A percentile compares a stretch with the other conserved stretches of the same genome.
These are phyloP conservation scores for bread wheat (Triticum aestivum) DNA, from an alignment of 176 grass and related monocot genomes.

Conservation along the genomic window IWGSC_CS_RefSeq_v2.1 NC_057810.1:569824355-569824854, in stretches of 20 bases:
- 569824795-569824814: constrained; percentile 90
- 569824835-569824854: constrained; percentile 63
- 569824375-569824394: constrained; percentile 78
- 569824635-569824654: constrained; percentile 61
- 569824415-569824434: constrained; percentile 87
- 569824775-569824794: constrained; percentile 91
- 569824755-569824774: constrained; percentile 89
- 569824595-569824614: constrained; percentile 78
- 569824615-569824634: constrained; percentile 69
- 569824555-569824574: constrained; percentile 86
- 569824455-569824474: constrained; percentile 73
- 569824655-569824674: constrained; percentile 75
- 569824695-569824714: constrained; percentile 66
- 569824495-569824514: constrained; percentile 71
- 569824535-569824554: constrained; percentile 80
- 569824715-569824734: constrained; percentile 80
- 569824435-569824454: constrained; percentile 77
- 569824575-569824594: constrained; percentile 75
- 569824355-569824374: constrained; percentile 84
- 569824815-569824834: constrained; percentile 79
- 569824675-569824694: constrained; percentile 86
- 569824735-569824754: constrained; percentile 87
- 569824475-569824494: constrained; percentile 73
- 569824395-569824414: constrained; percentile 69
- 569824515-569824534: constrained; percentile 80